Evolutionary conservation across 345 rosid species (phyloP).

Genomic region (Linum trigynum): DNA sequence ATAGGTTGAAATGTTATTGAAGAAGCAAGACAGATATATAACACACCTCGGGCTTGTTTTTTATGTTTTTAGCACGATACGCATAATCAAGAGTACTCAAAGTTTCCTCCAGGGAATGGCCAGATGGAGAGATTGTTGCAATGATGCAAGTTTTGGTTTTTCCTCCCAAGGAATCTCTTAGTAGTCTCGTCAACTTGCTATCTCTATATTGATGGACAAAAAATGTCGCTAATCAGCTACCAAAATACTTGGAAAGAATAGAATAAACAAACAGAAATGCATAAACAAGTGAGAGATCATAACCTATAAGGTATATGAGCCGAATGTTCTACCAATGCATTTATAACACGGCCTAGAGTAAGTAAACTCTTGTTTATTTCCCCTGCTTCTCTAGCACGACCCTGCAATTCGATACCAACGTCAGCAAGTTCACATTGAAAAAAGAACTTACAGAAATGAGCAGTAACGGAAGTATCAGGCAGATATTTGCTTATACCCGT

Average conservation of each 20-base stretch:
- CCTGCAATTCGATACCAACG: slow-evolving; percentile 29
- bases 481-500: not conserved
- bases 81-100: slow-evolving; percentile 92
- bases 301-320: slow-evolving; percentile 93
- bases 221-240: not conserved
- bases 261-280: slow-evolving; percentile 1
- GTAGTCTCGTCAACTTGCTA: slow-evolving; percentile 89
- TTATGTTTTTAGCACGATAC: slow-evolving; percentile 83
- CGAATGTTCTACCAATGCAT: slow-evolving; percentile 95
- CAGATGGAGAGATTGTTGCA: slow-evolving; percentile 91
- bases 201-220: slow-evolving; percentile 43
- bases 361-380: slow-evolving; percentile 97
- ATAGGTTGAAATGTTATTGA: not conserved
- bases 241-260: not conserved
- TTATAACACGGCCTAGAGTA: slow-evolving; percentile 89
- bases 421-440: slow-evolving; percentile 3
- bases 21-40: slow-evolving; percentile 9
- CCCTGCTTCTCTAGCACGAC: slow-evolving; percentile 96
- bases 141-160: slow-evolving; percentile 94
- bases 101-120: slow-evolving; percentile 78
- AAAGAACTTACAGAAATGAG: not conserved
- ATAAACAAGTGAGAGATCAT: slow-evolving; percentile 5
- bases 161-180: slow-evolving; percentile 90
- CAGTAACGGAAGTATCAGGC: not conserved
- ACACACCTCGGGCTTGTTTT: slow-evolving; percentile 87